phyloP scores from a whole-genome alignment of 169 alveolate species.

The Cryptosporidium bovis region DNA sequence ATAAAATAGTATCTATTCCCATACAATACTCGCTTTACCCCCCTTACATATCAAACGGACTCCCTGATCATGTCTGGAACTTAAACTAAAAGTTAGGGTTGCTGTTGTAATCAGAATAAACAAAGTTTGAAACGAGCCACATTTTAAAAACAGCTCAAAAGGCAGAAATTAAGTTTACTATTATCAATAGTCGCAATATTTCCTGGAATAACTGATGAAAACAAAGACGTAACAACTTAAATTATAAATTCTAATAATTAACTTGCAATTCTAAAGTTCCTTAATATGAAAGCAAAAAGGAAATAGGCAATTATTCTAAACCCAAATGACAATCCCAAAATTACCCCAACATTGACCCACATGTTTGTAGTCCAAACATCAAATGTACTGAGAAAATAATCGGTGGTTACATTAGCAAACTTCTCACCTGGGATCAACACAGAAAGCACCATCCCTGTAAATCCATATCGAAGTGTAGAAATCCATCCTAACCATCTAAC shows the following conservation, averaged over 20 bases:
- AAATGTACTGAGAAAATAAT: slow-evolving; percentile 20
- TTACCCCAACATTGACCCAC: slow-evolving; percentile 27
- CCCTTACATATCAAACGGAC: no score
- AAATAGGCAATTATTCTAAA: slow-evolving; percentile 59
- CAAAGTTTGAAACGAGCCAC: no score
- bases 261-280: slow-evolving; percentile 45
- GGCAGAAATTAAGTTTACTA: no score
- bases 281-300: slow-evolving; percentile 31
- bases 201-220: no score
- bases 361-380: slow-evolving; percentile 29
- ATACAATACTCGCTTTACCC: no score
- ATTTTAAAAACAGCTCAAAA: no score
- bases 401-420: slow-evolving; percentile 45
- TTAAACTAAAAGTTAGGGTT: no score
- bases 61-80: no score
- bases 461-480: slow-evolving; percentile 82
- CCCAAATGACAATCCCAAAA: slow-evolving; percentile 27
- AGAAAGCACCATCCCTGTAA: slow-evolving; percentile 60
- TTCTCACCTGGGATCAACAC: slow-evolving; percentile 65
- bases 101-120: no score
- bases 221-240: no score
- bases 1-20: no score
- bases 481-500: slow-evolving; percentile 80
- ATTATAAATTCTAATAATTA: background rate
- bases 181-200: no score